Percentiles rank a stretch among this genome's conserved stretches.
phyloP scores from a whole-genome alignment of 2,329 filamentous ascomycete genomes.

The Lachnellula hyalina region DNA sequence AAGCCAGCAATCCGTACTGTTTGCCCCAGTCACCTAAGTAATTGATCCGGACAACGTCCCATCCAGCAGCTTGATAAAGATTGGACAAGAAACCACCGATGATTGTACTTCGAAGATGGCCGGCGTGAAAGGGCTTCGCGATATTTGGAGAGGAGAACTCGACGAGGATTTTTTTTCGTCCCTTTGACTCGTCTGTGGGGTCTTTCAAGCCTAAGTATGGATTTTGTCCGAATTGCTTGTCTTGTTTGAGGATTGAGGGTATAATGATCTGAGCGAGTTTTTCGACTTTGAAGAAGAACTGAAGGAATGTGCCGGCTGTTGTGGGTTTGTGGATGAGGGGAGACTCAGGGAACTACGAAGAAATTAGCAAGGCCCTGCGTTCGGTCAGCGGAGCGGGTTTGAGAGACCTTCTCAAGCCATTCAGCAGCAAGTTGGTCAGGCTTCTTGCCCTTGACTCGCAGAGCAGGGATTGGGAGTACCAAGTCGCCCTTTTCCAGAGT shows the following conservation, averaged over 20 bases:
- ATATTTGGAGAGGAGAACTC: constrained; percentile 86
- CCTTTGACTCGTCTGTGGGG: constrained; percentile 49
- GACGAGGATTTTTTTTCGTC: constrained; percentile 54
- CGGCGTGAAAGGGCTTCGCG: constrained; percentile 74
- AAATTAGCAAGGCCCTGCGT: constrained; percentile 5
- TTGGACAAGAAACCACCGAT: constrained; percentile 70
- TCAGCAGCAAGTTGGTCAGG: constrained; percentile 56
- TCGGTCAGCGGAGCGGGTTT: neutral
- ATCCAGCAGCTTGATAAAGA: constrained; percentile 62
- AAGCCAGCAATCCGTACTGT: constrained; percentile 62
- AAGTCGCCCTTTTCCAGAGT: constrained; percentile 80
- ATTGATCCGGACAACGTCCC: constrained; percentile 67
- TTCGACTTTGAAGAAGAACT: constrained; percentile 73
- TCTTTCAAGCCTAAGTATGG: constrained; percentile 55
- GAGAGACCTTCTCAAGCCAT: constrained; percentile 53
- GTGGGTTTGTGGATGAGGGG: constrained; percentile 67
- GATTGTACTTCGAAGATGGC: constrained; percentile 71
- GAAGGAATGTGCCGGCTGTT: constrained; percentile 63
- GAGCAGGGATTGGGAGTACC: constrained; percentile 70
- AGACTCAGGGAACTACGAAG: constrained; percentile 60
- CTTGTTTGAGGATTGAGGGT: constrained; percentile 61
- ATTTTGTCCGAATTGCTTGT: constrained; percentile 60
- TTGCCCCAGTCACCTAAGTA: constrained; percentile 79
- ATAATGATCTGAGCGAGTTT: constrained; percentile 62
- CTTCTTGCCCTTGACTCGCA: constrained; percentile 69